Conservation (phyloP, 768 basidiomycete species). For the Calocera cornea region DNA sequence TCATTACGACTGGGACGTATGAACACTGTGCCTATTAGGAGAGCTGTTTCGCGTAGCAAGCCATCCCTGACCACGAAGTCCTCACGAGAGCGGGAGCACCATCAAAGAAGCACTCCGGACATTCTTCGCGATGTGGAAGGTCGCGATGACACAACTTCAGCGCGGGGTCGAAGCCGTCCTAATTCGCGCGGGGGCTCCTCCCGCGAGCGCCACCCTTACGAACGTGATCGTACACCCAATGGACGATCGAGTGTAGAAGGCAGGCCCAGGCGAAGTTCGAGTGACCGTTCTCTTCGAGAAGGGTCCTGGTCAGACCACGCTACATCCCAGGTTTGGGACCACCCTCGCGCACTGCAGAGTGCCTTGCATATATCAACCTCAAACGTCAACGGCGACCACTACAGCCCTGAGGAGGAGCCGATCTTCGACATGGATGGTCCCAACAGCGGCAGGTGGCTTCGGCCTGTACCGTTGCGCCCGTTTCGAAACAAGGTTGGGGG, state of each 20-base stretch:
- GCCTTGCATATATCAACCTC: background rate
- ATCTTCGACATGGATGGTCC: background rate
- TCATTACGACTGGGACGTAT: background rate
- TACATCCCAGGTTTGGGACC: background rate
- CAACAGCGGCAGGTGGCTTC: constrained; percentile 27
- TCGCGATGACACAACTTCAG: background rate
- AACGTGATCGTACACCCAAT: background rate
- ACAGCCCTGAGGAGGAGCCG: background rate
- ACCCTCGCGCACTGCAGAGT: background rate
- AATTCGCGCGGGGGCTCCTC: background rate
- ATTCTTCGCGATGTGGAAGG: too few relatives aligned
- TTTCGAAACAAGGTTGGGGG: constrained; percentile 98
- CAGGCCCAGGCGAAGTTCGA: background rate
- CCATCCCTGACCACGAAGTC: too few relatives aligned
- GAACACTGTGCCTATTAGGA: background rate
- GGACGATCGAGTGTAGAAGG: background rate
- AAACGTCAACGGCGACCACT: background rate
- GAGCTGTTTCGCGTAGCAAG: too few relatives aligned
- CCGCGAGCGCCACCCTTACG: background rate
- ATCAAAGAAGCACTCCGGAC: too few relatives aligned
- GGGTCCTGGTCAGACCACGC: background rate
- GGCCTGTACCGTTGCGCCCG: constrained; percentile 84
- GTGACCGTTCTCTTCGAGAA: background rate
- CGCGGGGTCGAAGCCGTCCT: background rate
- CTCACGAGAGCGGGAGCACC: too few relatives aligned